Evolutionary conservation across 2,329 filamentous ascomycete genomes (phyloP), one percentile per base, ranked within the genome.

Genomic region (Magnaporthiopsis incrustans): DNA sequence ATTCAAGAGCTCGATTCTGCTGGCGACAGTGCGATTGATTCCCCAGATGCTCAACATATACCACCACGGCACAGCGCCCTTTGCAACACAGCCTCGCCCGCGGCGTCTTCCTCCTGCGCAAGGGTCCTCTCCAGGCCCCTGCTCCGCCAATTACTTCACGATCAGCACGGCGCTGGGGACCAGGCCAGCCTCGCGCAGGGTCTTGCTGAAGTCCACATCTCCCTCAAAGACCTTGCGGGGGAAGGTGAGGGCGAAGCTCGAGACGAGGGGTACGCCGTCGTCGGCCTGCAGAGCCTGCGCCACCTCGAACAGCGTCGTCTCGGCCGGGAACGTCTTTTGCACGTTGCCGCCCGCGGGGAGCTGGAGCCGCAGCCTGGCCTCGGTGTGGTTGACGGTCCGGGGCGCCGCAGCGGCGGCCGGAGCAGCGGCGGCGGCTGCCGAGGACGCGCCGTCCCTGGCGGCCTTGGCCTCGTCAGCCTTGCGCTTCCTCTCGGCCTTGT

Each of bases 301-400:
- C 62, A 99, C 88, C 77, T 99, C 94, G 70, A 97, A 97, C 14
- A 99, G 79, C 0, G 95, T 98, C 3, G 92, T 96, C 65, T 96
- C 91, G 7, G 91, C 92, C 0, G 92, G 88, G 68, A 96, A 87
- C 0, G 90, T 94, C 83, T 97, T 98, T 78, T 89, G 87, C 63
- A 97, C 79, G 66, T 90, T 93, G 18, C 92, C 91, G 25, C 78
- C 80, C 1, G 85, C 74, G 0, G 89, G 93, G 64, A 69, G 63
- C 76, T 97, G 92, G 57, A 99, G 78, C 66, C 93, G 84, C 67
- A 99, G 77, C 33, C 95, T 85, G 15, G 92, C 87, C 74, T 97
- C 92, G 26, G 83, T 91, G 74, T 95, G 91, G 63, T 88, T 85
- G 5, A 86, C 84, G 62, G 88, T 85, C 12, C 88, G 83, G 70